Base-by-base conservation (phyloP, 2,329 filamentous ascomycete genomes). In the Clonostachys chloroleuca region DNA sequence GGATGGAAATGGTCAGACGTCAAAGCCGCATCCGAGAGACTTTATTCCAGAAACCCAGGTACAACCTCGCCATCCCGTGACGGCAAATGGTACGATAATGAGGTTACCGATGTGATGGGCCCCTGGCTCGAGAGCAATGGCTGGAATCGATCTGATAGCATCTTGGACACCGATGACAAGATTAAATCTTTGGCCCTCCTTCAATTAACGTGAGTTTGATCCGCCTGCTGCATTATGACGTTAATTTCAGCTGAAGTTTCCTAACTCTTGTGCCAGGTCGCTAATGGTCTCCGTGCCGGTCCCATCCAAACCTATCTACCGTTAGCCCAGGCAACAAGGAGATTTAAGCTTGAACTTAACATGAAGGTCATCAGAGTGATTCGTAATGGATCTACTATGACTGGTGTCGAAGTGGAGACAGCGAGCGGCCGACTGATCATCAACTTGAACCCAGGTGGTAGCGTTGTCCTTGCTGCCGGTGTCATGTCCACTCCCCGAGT, bases 221-320 rank as follows among this genome's bases (percentile, higher is more conserved):
- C 18, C 18, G 18, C 18, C 18, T 18, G 18, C 18, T 18, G 18
- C 18, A 18, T 18, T 18, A 18, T 5, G 4, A 18, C 18, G 18
- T 18, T 18, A 5, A 5, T 18, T 18, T 88, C 77, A 59, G 74
- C 79, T 13, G 77, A 85, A 30, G 24, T 30, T 60, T 80, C 84
- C 13, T 18, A 18, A 18, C 18, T 74, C 83, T 14, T 87, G 81
- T 69, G 86, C 34, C 80, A 86, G 24, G 24, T 81, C 57, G 69
- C 69, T 14, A 70, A 82, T 46, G 84, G 83, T 39, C 80, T 87
- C 62, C 73, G 86, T 48, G 82, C 80, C 45, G 85, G 86, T 2
- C 86, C 86, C n/a, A 70, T 89, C 61, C 80, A 80, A 12, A 86
- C 85, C 1, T 88, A 89, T 57, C 77, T 89, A 5, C 80, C 84